Conservation (phyloP, 164 flowering plant species). For the Sextonia rubra region DNA sequence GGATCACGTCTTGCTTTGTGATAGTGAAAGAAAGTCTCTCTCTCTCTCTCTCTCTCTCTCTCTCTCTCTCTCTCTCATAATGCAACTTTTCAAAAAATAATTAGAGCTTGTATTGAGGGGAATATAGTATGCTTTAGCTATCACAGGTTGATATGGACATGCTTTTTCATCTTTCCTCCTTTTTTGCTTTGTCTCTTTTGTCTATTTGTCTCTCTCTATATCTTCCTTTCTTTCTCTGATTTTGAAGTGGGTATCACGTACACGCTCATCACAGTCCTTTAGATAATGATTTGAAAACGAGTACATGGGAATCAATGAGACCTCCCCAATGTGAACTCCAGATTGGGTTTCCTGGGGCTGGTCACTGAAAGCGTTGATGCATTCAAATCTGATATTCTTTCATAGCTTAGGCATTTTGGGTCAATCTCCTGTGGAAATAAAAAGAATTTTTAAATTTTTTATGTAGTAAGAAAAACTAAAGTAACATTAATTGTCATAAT, state of each 20-base stretch:
- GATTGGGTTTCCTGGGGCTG: conserved; percentile 72
- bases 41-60: conserved; percentile 8
- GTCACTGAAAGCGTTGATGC: conserved; percentile 42
- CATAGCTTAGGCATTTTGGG: conserved; percentile 52
- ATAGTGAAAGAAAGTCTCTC: conserved; percentile 9
- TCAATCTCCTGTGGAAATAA: conserved; percentile 33
- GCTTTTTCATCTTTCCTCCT: conserved; percentile 24
- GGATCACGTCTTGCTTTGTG: conserved; percentile 3
- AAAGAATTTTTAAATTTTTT: not conserved
- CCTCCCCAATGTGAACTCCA: conserved; percentile 89
- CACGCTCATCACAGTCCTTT: conserved; percentile 38
- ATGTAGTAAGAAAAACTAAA: too few species aligned
- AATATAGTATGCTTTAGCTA: conserved; percentile 47
- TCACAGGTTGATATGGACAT: conserved; percentile 33
- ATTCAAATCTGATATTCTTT: conserved; percentile 56
- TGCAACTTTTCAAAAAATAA: not conserved
- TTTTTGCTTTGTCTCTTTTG: conserved; percentile 47
- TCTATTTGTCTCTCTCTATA: conserved; percentile 34
- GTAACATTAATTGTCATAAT: too few species aligned
- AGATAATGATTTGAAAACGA: conserved; percentile 57
- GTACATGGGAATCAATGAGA: conserved; percentile 33
- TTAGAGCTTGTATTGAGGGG: too few species aligned
- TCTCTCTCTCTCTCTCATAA: not conserved
- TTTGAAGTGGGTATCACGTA: conserved; percentile 49
- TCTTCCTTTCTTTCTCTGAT: conserved; percentile 27